phyloP scores from a whole-genome alignment of 345 rosid species.

The Aquilaria yunnanensis region DNA sequence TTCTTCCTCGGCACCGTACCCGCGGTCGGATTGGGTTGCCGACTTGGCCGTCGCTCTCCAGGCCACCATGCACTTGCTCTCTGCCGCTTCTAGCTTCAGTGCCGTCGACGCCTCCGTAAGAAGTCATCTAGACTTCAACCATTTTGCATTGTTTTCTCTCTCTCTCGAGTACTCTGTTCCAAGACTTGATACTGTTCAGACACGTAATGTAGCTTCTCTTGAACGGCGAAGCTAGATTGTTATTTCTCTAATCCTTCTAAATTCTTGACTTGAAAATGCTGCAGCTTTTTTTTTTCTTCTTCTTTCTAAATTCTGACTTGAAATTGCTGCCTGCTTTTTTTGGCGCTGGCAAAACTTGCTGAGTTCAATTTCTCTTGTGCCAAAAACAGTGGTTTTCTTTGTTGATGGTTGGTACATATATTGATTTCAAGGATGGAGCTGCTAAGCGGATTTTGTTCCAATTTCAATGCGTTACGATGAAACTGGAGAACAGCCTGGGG shows the following conservation, averaged over 20 bases:
- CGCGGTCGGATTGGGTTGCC: conserved; percentile 43
- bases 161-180: too few relatives aligned
- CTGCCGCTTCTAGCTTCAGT: conserved; percentile 31
- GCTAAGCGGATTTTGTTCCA: conserved; percentile 63
- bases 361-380: too few relatives aligned
- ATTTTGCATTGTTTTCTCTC: not conserved
- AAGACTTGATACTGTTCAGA: too few relatives aligned
- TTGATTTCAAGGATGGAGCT: conserved; percentile 56
- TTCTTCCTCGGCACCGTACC: not conserved
- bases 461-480: conserved; percentile 79
- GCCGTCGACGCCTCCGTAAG: conserved; percentile 54
- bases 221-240: too few relatives aligned
- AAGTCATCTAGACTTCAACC: not conserved
- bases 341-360: too few relatives aligned
- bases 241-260: too few relatives aligned
- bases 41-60: conserved; percentile 52
- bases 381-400: too few relatives aligned
- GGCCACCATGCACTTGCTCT: conserved; percentile 54
- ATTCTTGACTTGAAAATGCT: too few relatives aligned
- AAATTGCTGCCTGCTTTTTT: too few relatives aligned
- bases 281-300: not conserved
- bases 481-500: conserved; percentile 72
- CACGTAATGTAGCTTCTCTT: too few relatives aligned
- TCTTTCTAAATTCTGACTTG: conserved; percentile 17
- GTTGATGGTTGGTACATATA: too few relatives aligned